Base-by-base conservation (phyloP, 306 rosid genomes). In the Betula pendula region DNA sequence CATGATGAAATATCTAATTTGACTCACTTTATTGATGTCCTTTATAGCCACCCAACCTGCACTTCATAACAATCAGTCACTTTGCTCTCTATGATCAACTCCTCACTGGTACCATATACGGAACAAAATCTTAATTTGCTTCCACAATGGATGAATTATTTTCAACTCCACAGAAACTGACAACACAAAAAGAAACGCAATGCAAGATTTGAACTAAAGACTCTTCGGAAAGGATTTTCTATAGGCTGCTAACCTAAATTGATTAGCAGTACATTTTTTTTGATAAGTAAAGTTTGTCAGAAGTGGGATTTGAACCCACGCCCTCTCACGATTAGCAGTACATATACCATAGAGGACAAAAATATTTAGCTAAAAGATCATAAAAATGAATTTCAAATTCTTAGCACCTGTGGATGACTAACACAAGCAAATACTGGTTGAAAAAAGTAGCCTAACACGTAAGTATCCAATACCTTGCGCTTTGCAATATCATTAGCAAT, bases 401-500 rank as follows among this genome's bases (percentile, higher is more conserved):
- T 71, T 29, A 59, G 27, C 56, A 74, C n/a, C 69, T n/a, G 63
- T 47, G 14, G 51, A 53, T 62, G 45, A 8, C 27, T 35, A 19
- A 16, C 15, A 65, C 1, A 56, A 17, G 48, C 25, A 65, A 10
- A 65, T 35, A 40, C 27, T 38, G 15, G 47, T n/a, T 10, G 4
- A 38, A 65, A 35, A 35, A 27, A 17, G 47, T 24, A 40, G 48
- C 16, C 47, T 38, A 65, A 58, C 45, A 43, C 33, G 31, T 38
- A 68, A 71, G 69, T 40, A 53, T 1, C 24, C 73, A 72, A 58
- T 87, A 95, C 98, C 97, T 92, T 92, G 70, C 72, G 77, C 71
- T 84, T 88, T 14, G 97, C 98, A 83, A 84, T 84, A 71, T 89
- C 96, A 82, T 92, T 92, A 25, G 96, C 97, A 66, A 90, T 88